A percentile compares a stretch with the other conserved stretches of the same genome.
Conservation (phyloP, 192 early-diverging fungal species). For the Chytriomyces confervae region DNA sequence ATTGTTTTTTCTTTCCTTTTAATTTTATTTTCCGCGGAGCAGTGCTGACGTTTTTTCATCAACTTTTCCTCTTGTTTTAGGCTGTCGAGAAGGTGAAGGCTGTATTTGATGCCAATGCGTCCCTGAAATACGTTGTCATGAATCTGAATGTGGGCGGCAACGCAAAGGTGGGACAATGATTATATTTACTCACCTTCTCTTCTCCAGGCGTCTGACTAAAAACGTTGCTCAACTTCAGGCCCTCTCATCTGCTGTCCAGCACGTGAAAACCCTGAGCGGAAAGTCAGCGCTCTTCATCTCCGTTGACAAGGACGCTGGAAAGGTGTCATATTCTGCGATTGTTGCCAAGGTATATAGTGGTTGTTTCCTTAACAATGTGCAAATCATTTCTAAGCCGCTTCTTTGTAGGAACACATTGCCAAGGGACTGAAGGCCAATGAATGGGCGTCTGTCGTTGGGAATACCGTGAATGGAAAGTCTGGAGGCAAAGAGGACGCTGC, state of each 20-base stretch:
- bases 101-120: slow-evolving; percentile 71
- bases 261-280: slow-evolving; percentile 77
- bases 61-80: slow-evolving; percentile 8
- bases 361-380: too few relatives aligned
- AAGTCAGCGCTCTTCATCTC: slow-evolving; percentile 90
- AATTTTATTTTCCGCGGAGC: neutral
- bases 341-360: slow-evolving; percentile 67
- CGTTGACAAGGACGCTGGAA: slow-evolving; percentile 68
- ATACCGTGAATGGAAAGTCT: slow-evolving; percentile 86
- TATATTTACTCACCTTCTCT: neutral
- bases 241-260: slow-evolving; percentile 74
- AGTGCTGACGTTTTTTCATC: neutral
- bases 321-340: slow-evolving; percentile 82
- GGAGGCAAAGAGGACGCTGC: slow-evolving; percentile 96
- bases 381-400: neutral
- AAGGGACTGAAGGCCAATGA: slow-evolving; percentile 88
- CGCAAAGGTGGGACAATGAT: slow-evolving; percentile 59
- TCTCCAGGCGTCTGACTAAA: too few relatives aligned
- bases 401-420: slow-evolving; percentile 53
- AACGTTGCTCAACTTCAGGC: slow-evolving; percentile 46
- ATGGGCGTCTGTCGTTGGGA: slow-evolving; percentile 87
- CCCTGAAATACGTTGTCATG: slow-evolving; percentile 62
- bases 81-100: slow-evolving; percentile 76
- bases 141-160: slow-evolving; percentile 76
- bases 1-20: neutral